Conservation (phyloP, 768 basidiomycete species). For the Boletus tylopilopsis region DNA sequence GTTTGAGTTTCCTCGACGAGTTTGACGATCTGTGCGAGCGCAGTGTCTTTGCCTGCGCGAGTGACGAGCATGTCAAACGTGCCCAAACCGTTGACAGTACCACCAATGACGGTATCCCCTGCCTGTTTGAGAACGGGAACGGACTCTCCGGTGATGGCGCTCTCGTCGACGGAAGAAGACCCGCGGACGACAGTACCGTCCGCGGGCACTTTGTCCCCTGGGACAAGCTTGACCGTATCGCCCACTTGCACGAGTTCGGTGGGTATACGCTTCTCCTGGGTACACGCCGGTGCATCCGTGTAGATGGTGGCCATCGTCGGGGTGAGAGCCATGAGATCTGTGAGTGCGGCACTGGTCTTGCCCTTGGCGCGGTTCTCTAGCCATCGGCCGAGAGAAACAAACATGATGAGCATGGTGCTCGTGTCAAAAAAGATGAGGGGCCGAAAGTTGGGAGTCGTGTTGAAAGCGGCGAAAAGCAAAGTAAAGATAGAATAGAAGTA, state of each 20-base stretch:
- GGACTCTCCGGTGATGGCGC: constrained; percentile 94
- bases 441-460: constrained; percentile 60
- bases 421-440: constrained; percentile 97
- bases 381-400: constrained; percentile 92
- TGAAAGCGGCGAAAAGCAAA: constrained; percentile 64
- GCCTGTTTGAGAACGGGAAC: constrained; percentile 80
- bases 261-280: constrained; percentile 83
- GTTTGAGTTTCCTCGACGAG: constrained; percentile 99
- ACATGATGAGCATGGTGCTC: constrained; percentile 97
- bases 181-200: constrained; percentile 90
- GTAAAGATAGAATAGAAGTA: constrained; percentile 83
- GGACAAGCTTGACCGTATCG: constrained; percentile 89
- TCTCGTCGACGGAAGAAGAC: constrained; percentile 88
- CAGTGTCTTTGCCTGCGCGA: constrained; percentile 94
- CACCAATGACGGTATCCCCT: constrained; percentile 89
- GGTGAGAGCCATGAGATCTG: constrained; percentile 92
- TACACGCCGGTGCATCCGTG: constrained; percentile 76
- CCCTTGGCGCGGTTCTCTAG: constrained; percentile 97
- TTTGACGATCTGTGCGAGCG: constrained; percentile 92
- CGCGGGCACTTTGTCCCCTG: constrained; percentile 94
- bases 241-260: constrained; percentile 95
- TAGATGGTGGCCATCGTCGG: constrained; percentile 97
- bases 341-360: constrained; percentile 92
- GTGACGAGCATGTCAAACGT: constrained; percentile 96
- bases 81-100: constrained; percentile 96